A percentile compares a stretch with the other conserved stretches of the same genome.
phyloP scores from a whole-genome alignment of 345 rosid genomes.

The Syzygium grande region DNA sequence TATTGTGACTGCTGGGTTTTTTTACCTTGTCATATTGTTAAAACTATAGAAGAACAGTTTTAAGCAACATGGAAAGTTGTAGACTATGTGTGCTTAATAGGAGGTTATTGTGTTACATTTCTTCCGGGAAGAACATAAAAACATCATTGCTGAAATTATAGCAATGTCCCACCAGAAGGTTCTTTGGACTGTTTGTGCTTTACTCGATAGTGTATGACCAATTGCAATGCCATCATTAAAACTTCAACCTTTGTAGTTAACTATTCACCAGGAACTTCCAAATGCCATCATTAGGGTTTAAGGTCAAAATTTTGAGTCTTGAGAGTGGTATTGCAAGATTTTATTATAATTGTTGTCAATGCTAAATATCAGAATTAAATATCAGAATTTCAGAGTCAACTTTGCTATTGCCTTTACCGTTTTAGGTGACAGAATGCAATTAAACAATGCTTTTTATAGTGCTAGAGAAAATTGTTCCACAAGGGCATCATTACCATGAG shows the following conservation, averaged over 20 bases:
- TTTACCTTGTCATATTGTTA: neutral
- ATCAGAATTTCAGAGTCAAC: neutral
- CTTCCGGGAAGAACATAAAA: neutral
- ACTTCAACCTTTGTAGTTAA: neutral
- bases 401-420: neutral
- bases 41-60: neutral
- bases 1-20: neutral
- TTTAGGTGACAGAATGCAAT: neutral
- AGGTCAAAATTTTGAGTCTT: neutral
- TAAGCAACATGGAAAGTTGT: neutral
- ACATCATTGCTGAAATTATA: neutral
- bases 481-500: neutral
- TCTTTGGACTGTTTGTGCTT: neutral
- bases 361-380: neutral
- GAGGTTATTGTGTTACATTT: neutral
- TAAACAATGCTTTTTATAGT: neutral
- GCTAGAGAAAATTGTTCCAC: neutral
- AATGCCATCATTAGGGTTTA: neutral
- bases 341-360: neutral
- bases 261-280: neutral
- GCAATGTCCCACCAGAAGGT: neutral
- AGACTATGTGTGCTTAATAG: neutral
- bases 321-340: neutral
- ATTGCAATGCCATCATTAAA: neutral
- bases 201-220: neutral